Evolutionary conservation across 306 rosid genomes (phyloP), one percentile per base, ranked within the genome.

Genomic region (Crotalaria pallida): DNA sequence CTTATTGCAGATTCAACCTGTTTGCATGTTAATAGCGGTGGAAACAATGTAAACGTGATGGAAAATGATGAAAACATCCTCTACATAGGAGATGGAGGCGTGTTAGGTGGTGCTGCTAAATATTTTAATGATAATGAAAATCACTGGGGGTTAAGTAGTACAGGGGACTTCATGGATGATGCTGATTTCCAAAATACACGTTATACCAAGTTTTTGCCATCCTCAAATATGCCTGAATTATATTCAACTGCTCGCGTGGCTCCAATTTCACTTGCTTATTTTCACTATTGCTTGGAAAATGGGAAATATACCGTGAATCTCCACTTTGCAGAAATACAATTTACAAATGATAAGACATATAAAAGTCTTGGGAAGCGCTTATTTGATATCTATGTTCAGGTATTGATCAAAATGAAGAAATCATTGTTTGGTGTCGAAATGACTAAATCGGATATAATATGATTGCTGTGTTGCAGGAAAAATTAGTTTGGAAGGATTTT

Each of bases 1-100:
- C 10, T 77, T 19, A 8, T 81, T 72, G 57, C 87, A 93, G 98
- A 87, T 87, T 87, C 90, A 23, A 87, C 51, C 79, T 93, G 97
- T 81, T 55, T 86, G 71, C 80, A 82, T 74, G 55, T 86, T 73
- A 88, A 84, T 50, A 82, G 96, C 56, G 96, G 96, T 33, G 92
- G 96, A 76, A 73, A 76, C 23, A 65, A 67, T 73, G 52, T 76
- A 68, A 80, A 61, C 9, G 49, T 74, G 76, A 65, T 1, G 79
- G 81, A 77, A 61, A 70, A 68, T 68, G 71, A 27, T 9, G 72
- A 59, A 74, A 44, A 49, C 36, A 44, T 80, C 48, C 66, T 47
- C 62, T 84, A 80, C 58, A 10, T 74, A 24, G 86, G 72, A 52
- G 89, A 88, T 79, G 76, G 65, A 36, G 71, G 78, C 36, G 76